Evolutionary conservation across 2,329 filamentous ascomycete species (phyloP), one percentile per base, ranked within the genome.

Genomic region (Colletotrichum cordylinicola): DNA sequence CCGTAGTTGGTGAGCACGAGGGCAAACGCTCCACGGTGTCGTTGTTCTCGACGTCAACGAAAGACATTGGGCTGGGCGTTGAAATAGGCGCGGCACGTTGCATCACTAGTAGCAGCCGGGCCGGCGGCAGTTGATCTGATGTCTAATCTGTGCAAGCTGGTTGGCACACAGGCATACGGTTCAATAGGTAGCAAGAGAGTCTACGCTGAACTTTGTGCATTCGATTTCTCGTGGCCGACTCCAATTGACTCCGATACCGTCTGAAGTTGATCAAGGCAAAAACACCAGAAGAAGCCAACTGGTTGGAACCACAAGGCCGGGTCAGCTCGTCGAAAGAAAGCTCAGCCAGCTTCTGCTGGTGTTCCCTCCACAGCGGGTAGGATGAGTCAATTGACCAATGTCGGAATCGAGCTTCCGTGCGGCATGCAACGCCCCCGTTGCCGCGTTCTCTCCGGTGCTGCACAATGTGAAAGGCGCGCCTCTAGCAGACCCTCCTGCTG

Each of bases 81-180:
- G 13, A 71, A 24, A 55, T 64, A 69, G 65, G 70, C 64, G 70
- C 70, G 64, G 58, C 70, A 61, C 18, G 56, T 64, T 68, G 56
- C 64, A 75, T 64, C 56, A 62, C 62, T 75, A 68, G 56, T 13
- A 68, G 9, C 18, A 37, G 21, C 70, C 64, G 27, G 64, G 24
- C 64, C 35, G 55, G 64, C 43, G 60, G 67, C 18, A 74, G 43
- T 66, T 71, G 67, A 48, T 67, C 55, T 72, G 61, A 75, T 72
- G 37, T 75, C 64, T 35, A 70, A 74, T 67, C 5, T n/a, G 24
- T 37, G 61, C 60, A 29, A 71, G 35, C 52, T 66, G 67, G 60
- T 70, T 67, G 70, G 70, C 56, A 62, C 56, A 33, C 33, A 68
- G 29, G n/a, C 61, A 8, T n/a, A 15, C 12, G 16, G 31, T 61